Evolutionary conservation across 768 basidiomycete species (phyloP).

Genomic region (Gloeopeniophorella convolvens): DNA sequence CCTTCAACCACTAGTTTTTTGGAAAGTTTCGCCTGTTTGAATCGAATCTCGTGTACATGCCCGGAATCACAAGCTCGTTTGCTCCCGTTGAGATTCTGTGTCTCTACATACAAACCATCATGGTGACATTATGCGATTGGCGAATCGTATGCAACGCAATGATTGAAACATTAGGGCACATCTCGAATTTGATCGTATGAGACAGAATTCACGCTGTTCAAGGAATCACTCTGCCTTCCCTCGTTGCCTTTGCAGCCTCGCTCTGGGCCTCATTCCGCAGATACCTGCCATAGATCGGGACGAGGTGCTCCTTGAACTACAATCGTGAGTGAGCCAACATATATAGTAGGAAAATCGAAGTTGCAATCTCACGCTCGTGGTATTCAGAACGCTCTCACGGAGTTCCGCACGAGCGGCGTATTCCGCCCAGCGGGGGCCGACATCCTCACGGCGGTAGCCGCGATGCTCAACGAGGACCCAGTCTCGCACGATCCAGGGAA

Average conservation of each 20-base stretch:
- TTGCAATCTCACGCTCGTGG: conserved; percentile 26
- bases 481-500: conserved; percentile 49
- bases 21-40: too few relatives aligned
- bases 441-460: conserved; percentile 40
- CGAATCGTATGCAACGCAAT: too few relatives aligned
- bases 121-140: too few relatives aligned
- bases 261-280: conserved; percentile 42
- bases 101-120: too few relatives aligned
- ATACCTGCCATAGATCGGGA: conserved; percentile 47
- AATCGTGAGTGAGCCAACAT: background rate
- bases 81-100: too few relatives aligned
- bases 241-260: conserved; percentile 25
- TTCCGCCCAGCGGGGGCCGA: too few relatives aligned
- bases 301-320: conserved; percentile 38
- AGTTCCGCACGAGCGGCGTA: conserved; percentile 39
- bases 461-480: conserved; percentile 44
- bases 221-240: too few relatives aligned
- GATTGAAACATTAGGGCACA: too few relatives aligned
- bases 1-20: conserved; percentile 26
- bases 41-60: too few relatives aligned
- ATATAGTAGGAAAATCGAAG: background rate
- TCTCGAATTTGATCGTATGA: too few relatives aligned
- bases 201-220: too few relatives aligned
- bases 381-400: conserved; percentile 42
- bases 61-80: too few relatives aligned